Evolutionary conservation across 169 alveolate genomes (phyloP).

Genomic region (Theileria annulata): DNA sequence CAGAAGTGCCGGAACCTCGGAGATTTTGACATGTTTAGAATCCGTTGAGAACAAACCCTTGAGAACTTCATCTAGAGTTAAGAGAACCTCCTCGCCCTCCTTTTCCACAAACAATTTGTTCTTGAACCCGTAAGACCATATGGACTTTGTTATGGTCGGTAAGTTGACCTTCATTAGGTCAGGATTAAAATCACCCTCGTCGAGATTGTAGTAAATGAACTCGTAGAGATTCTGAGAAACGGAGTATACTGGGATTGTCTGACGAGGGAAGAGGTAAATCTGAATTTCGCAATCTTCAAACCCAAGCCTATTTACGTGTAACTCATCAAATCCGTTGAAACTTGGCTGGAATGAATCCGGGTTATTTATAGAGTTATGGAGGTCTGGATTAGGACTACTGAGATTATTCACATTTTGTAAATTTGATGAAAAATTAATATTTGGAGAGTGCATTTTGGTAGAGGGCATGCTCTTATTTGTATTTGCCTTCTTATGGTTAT

Average conservation of each 20-base stretch:
- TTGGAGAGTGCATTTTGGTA: background rate
- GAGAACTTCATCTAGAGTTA: slow-evolving; percentile 16
- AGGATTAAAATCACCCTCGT: background rate
- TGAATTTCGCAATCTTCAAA: slow-evolving; percentile 24
- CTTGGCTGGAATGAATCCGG: background rate
- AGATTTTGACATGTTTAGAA: background rate
- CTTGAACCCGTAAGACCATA: slow-evolving; percentile 31
- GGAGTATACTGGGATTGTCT: slow-evolving; percentile 23
- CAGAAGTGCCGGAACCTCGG: slow-evolving; percentile 14
- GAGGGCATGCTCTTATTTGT: background rate
- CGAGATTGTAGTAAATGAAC: slow-evolving; percentile 5
- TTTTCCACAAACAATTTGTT: slow-evolving; percentile 9
- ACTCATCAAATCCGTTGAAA: slow-evolving; percentile 42
- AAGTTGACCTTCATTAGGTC: slow-evolving; percentile 6
- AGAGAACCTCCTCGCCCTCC: slow-evolving; percentile 23
- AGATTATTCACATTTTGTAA: background rate
- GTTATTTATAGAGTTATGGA: background rate
- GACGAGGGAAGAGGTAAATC: slow-evolving; percentile 41
- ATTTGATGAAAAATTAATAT: background rate
- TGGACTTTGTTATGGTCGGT: slow-evolving; percentile 9
- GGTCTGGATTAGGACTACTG: background rate
- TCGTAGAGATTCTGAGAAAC: slow-evolving; percentile 19
- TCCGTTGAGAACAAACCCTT: slow-evolving; percentile 4
- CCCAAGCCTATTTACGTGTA: slow-evolving; percentile 34
- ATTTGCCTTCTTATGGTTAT: background rate